Conservation (phyloP, 2,329 filamentous ascomycete genomes). For the Bimuria novae-zelandiae region DNA sequence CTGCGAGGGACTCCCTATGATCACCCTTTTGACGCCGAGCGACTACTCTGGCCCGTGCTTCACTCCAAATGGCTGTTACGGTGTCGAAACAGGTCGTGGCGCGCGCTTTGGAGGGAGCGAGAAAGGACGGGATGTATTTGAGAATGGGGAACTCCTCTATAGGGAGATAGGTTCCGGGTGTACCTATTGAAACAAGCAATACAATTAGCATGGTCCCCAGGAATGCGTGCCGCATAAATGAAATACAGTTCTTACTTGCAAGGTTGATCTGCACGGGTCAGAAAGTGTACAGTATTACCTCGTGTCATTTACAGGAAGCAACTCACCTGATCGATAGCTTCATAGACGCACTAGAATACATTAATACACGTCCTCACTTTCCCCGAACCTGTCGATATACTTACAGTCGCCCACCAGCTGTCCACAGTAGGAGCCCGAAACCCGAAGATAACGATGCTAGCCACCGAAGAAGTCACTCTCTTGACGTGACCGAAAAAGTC, state of each 20-base stretch:
- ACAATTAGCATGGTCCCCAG: constrained; percentile 14
- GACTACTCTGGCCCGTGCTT: constrained; percentile 22
- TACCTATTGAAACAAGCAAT: constrained; percentile 9
- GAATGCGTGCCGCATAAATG: constrained; percentile 20
- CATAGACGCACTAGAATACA: not conserved
- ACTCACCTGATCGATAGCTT: not conserved
- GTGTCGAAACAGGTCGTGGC: constrained; percentile 20
- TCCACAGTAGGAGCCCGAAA: constrained; percentile 18
- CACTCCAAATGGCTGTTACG: constrained; percentile 22
- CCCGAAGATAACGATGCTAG: constrained; percentile 23
- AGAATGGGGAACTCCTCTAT: constrained; percentile 32
- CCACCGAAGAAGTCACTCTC: constrained; percentile 25
- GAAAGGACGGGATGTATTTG: constrained; percentile 25
- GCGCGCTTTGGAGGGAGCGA: constrained; percentile 17
- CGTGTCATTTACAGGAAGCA: not conserved
- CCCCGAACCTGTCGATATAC: constrained; percentile 6
- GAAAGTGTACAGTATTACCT: not conserved
- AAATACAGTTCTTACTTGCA: not conserved
- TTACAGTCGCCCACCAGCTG: constrained; percentile 30
- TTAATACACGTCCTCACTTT: constrained; percentile 27
- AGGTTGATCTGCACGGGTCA: not conserved
- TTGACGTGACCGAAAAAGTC: constrained; percentile 46
- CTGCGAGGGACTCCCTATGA: constrained; percentile 28
- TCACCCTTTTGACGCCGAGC: constrained; percentile 23
- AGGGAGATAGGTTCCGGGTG: constrained; percentile 15